Conservation (phyloP, 2,329 filamentous ascomycete species). For the Calonectria honghensis region DNA sequence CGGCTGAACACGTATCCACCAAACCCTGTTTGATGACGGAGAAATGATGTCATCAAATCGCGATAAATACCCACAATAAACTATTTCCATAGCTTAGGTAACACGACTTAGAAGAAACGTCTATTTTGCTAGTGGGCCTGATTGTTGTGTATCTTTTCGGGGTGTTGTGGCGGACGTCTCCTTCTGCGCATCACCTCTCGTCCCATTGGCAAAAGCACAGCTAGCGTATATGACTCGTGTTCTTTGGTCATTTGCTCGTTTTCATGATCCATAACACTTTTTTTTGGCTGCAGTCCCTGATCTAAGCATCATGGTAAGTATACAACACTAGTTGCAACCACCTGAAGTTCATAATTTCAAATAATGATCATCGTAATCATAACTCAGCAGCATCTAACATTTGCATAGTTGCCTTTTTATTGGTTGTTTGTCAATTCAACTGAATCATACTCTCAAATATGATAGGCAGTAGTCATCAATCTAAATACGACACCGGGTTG, state of each 20-base stretch:
- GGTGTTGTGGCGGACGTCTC: background rate
- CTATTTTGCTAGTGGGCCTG: background rate
- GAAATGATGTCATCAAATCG: constrained; percentile 11
- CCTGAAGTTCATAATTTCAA: background rate
- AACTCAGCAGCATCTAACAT: background rate
- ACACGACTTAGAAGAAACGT: background rate
- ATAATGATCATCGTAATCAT: background rate
- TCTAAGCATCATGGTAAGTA: background rate
- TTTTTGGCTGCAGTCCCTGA: background rate
- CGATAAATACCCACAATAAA: background rate
- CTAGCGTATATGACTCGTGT: background rate
- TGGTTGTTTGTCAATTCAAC: background rate
- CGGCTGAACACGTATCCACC: constrained; percentile 4
- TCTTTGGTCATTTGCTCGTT: background rate
- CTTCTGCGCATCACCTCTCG: background rate
- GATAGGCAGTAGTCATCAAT: background rate
- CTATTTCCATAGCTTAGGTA: background rate
- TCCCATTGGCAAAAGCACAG: background rate
- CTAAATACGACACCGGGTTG: background rate
- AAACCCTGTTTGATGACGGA: background rate
- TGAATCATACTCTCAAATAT: background rate
- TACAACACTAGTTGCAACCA: background rate
- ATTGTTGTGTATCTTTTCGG: background rate
- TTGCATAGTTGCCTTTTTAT: background rate
- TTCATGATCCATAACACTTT: background rate